phyloP scores from a whole-genome alignment of 352 stramenopile genomes.

The Globisporangium yorkense region DNA sequence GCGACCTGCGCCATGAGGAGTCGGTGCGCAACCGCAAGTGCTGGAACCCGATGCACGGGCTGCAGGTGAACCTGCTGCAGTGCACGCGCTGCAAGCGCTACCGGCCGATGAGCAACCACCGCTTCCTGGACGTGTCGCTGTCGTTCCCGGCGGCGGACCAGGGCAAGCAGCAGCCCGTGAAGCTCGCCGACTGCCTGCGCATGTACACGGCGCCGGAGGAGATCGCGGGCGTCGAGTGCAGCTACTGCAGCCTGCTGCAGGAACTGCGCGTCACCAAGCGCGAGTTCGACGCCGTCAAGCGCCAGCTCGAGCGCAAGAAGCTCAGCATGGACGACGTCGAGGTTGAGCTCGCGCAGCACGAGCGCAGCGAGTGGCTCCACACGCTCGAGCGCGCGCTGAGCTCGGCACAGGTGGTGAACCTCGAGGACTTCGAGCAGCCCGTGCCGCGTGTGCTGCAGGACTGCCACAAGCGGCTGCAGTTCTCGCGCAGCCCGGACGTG shows the following conservation, averaged over 20 bases:
- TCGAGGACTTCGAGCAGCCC: slow-evolving; percentile 33
- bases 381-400: slow-evolving; percentile 38
- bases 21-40: slow-evolving; percentile 45
- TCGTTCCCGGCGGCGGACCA: slow-evolving; percentile 38
- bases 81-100: slow-evolving; percentile 60
- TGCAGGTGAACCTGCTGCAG: slow-evolving; percentile 78
- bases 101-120: slow-evolving; percentile 66
- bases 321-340: slow-evolving; percentile 23
- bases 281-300: slow-evolving; percentile 17
- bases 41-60: slow-evolving; percentile 72
- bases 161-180: slow-evolving; percentile 24
- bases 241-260: slow-evolving; percentile 53
- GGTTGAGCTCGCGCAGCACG: slow-evolving; percentile 48
- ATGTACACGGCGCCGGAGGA: slow-evolving; percentile 64
- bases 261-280: slow-evolving; percentile 39
- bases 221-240: slow-evolving; percentile 73
- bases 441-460: slow-evolving; percentile 36
- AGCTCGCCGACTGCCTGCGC: slow-evolving; percentile 49
- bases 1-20: slow-evolving; percentile 58
- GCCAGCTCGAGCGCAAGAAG: slow-evolving; percentile 12
- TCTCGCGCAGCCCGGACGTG: slow-evolving; percentile 74
- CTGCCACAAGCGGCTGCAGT: slow-evolving; percentile 65
- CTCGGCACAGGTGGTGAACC: slow-evolving; percentile 19
- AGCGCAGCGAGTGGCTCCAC: slow-evolving; percentile 65
- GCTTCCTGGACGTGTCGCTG: slow-evolving; percentile 73